A percentile compares a stretch with the other conserved stretches of the same genome.
phyloP scores from a whole-genome alignment of 1,284 basidiomycete genomes.

The Naganishia sp. region DNA sequence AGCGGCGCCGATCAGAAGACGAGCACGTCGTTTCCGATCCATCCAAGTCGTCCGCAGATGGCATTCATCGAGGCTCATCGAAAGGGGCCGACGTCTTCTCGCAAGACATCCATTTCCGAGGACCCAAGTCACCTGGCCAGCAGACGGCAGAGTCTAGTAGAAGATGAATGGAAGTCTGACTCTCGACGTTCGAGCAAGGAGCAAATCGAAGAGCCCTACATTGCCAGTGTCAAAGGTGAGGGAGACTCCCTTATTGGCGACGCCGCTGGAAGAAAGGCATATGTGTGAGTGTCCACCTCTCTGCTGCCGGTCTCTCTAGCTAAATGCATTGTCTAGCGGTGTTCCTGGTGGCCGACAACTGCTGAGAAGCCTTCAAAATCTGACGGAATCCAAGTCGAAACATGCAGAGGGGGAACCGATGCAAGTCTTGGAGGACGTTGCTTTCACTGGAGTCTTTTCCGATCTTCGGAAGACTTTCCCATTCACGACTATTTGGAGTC shows the following conservation, averaged over 20 bases:
- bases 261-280: slow-evolving; percentile 30
- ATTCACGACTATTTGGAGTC: slow-evolving; percentile 55
- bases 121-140: neutral
- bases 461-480: slow-evolving; percentile 53
- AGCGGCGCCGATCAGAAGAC: slow-evolving; percentile 11
- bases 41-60: neutral
- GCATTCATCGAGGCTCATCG: neutral
- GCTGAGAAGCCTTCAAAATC: slow-evolving; percentile 28
- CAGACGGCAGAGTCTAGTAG: neutral
- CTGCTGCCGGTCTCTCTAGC: too few species aligned
- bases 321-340: slow-evolving; percentile 11
- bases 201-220: slow-evolving; percentile 29
- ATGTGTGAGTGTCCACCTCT: slow-evolving; percentile 26
- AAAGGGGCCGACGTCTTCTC: neutral
- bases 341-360: slow-evolving; percentile 33
- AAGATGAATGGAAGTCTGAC: neutral
- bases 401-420: slow-evolving; percentile 38
- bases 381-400: slow-evolving; percentile 36
- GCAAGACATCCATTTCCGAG: slow-evolving; percentile 18
- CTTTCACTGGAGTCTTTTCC: slow-evolving; percentile 51
- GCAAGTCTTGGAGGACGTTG: slow-evolving; percentile 47
- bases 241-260: slow-evolving; percentile 32
- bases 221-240: slow-evolving; percentile 17
- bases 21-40: slow-evolving; percentile 4
- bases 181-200: slow-evolving; percentile 23